These are phyloP conservation scores for Entonaema liquescens DNA, from an alignment of 495 filamentous ascomycete genomes.

Conservation along the genomic window DNA sequence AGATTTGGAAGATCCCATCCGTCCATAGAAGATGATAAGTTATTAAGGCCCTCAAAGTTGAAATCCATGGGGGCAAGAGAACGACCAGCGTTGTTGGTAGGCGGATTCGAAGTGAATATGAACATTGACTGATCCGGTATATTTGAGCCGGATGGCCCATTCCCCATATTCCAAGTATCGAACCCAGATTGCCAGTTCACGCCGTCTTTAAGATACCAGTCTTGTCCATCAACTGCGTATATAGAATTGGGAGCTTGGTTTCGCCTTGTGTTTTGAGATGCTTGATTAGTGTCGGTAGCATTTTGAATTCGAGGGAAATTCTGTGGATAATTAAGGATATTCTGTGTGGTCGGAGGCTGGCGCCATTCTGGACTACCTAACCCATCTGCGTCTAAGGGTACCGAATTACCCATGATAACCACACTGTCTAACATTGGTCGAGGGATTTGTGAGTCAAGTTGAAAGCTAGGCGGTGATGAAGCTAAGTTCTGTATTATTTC, in stretches of 20 bases:
- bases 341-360: slow-evolving; percentile 16
- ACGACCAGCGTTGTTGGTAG: slow-evolving; percentile 27
- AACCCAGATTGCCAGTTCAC: slow-evolving; percentile 61
- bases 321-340: slow-evolving; percentile 24
- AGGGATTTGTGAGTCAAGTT: slow-evolving; percentile 21
- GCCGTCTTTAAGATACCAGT: slow-evolving; percentile 61
- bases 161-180: slow-evolving; percentile 50
- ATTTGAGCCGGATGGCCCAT: slow-evolving; percentile 10
- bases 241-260: slow-evolving; percentile 38
- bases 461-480: slow-evolving; percentile 33
- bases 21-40: slow-evolving; percentile 40
- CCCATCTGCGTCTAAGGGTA: slow-evolving; percentile 18
- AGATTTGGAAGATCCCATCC: slow-evolving; percentile 43
- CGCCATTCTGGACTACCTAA: slow-evolving; percentile 25
- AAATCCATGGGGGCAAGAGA: slow-evolving; percentile 33
- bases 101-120: slow-evolving; percentile 40
- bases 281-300: slow-evolving; percentile 20
- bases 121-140: slow-evolving; percentile 41
- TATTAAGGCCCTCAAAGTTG: slow-evolving; percentile 41
- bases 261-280: slow-evolving; percentile 24
- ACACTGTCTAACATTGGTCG: slow-evolving; percentile 30
- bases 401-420: slow-evolving; percentile 30
- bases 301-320: slow-evolving; percentile 20
- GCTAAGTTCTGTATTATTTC: slow-evolving; percentile 39
- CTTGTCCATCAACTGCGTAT: slow-evolving; percentile 57